These are phyloP conservation scores for Coemansia sp. DNA, from an alignment of 192 early-diverging fungal genomes.

Conservation along the genomic window DNA sequence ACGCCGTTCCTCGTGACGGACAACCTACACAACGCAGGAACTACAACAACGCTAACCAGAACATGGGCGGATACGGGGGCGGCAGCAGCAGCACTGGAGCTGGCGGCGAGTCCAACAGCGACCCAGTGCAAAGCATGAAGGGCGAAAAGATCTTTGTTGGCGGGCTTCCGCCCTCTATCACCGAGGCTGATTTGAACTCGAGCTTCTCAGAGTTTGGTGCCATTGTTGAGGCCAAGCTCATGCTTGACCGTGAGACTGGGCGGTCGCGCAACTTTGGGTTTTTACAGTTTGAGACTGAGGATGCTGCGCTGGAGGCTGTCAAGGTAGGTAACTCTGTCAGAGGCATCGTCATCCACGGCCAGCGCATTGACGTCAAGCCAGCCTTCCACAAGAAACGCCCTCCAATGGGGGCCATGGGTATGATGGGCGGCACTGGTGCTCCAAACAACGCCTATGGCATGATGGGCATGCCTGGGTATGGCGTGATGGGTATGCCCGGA, in stretches of 20 bases:
- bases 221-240: slow-evolving; percentile 82
- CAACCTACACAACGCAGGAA: slow-evolving; percentile 16
- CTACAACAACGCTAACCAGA: background rate
- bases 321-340: slow-evolving; percentile 36
- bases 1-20: slow-evolving; percentile 47
- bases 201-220: slow-evolving; percentile 82
- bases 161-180: slow-evolving; percentile 78
- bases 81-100: background rate
- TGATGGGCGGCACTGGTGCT: slow-evolving; percentile 4
- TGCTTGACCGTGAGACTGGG: slow-evolving; percentile 82
- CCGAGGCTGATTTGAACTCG: slow-evolving; percentile 80
- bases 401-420: slow-evolving; percentile 21
- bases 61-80: slow-evolving; percentile 5
- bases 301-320: slow-evolving; percentile 57
- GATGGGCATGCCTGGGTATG: slow-evolving; percentile 22
- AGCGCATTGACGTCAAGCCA: slow-evolving; percentile 51
- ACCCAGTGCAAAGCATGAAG: slow-evolving; percentile 39
- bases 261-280: slow-evolving; percentile 90
- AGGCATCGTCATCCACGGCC: slow-evolving; percentile 46
- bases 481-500: slow-evolving; percentile 29
- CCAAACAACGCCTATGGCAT: slow-evolving; percentile 12
- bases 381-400: slow-evolving; percentile 41
- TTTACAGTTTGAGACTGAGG: slow-evolving; percentile 80
- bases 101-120: slow-evolving; percentile 5
- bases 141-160: slow-evolving; percentile 88